Base-by-base conservation (phyloP, 208 protist species). In the Leishmania major region DNA sequence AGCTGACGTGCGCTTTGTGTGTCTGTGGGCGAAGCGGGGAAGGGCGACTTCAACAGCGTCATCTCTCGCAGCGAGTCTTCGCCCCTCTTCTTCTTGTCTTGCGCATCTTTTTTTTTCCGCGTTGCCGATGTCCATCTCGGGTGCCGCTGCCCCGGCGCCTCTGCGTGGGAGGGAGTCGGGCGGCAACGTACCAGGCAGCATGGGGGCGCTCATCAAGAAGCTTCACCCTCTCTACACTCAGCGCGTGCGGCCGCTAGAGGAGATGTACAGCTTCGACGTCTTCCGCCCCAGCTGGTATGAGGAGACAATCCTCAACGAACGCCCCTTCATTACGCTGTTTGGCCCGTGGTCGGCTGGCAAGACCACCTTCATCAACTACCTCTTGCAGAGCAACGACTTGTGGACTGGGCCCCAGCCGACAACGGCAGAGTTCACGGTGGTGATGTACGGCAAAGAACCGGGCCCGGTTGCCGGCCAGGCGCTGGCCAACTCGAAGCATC, bases 341-440 rank as follows among this genome's bases (percentile, higher is more conserved):
- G 93, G 93, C 0, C 93, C 93, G 25, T 96, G 91, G 91, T 96
- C 93, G 10, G 70, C 91, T 25, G 93, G 93, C 74, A 96, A 96
- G 82, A 91, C 87, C 45, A 93, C 89, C 25, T 96, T 96, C 82
- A 96, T 96, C 79, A 96, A 96, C 84, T 85, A 95, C 82, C 79
- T 96, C 31, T 82, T 96, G 57, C 90, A 95, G 78, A 86, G 89
- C 51, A 91, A 94, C 79, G 87, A 93, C 75, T 84, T 96, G 57
- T 93, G 89, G 85, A 95, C 93, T 11, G 93, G 93, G 19, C 90
- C 91, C 69, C 88, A 96, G 81, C 93, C 93, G 28, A 96, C 93
- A 19, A 96, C 93, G 28, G 85, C 90, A 60, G 89, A 94, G 82
- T 96, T 96, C 87, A 96, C 89, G 2, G 90, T 94, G 45, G 83